Base-by-base conservation (phyloP, 2,329 filamentous ascomycete species). In the Pestalotiopsis sp. region DNA sequence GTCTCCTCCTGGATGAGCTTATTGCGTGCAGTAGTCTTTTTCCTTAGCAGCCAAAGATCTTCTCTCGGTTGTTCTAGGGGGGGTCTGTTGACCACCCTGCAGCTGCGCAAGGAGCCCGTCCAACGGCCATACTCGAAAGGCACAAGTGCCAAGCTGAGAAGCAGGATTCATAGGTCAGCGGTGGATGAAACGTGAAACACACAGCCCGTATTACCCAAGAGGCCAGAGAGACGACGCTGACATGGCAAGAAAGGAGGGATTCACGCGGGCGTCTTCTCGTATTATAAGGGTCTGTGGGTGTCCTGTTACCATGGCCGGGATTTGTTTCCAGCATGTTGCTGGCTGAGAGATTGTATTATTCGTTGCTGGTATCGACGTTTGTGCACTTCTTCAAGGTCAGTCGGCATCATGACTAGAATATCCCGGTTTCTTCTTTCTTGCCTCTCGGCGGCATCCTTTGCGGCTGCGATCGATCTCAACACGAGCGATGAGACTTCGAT, bases 401-500 rank as follows among this genome's bases (percentile, higher is more conserved):
- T n/a, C 45, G 9, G 20, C 14, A 52, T 52, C n/a, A 61, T 61
- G 59, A 39, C 31, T 27, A 61, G 17, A 23, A 61, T 39, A 41
- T 61, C 27, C 38, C 6, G 17, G 4, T 1, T 61, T 5, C 4
- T 61, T 20, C 4, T 61, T 12, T 27, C 59, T 39, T 11, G 59
- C 59, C 31, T 61, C 7, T 13, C 59, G 36, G 31, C 59, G 17
- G 31, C 31, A 1, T 36, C 59, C 11, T 14, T 64, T 11, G 36
- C 61, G 38, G 27, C 61, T 27, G 61, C 61, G 36, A 23, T 67
- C 20, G 65, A 74, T 23, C 73, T 79, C 68, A 66, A 72, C 70
- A 64, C 73, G 12, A 66, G 68, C 27, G 68, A 76, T 61, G 60
- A 66, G 17, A 66, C 69, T 13, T 78, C 77, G 2, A 71, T 79